These are phyloP conservation scores for Aspergillus sp. DNA, from an alignment of 2,329 filamentous ascomycete genomes.

Conservation along the genomic window DNA sequence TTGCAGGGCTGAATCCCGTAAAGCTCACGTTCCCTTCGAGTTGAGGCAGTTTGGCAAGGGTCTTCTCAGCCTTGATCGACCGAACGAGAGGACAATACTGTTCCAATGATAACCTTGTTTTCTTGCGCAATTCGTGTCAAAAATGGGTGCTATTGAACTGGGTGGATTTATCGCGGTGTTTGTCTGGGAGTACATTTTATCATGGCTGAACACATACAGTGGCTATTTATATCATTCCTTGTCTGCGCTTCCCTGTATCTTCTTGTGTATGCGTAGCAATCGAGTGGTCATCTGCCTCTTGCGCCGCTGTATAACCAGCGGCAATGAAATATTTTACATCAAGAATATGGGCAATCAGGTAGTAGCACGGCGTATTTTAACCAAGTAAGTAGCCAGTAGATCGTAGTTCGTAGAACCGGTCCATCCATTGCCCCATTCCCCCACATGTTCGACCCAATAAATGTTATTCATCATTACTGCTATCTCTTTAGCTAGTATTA, in stretches of 20 bases:
- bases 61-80: not conserved
- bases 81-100: not conserved
- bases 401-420: too few relatives aligned
- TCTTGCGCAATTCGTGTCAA: constrained; percentile 1
- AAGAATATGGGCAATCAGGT: too few relatives aligned
- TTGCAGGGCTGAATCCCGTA: too few relatives aligned
- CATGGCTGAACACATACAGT: not conserved
- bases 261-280: not conserved
- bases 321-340: not conserved
- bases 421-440: too few relatives aligned
- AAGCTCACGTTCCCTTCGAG: too few relatives aligned
- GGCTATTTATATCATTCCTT: not conserved
- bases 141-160: not conserved
- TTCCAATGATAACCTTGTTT: constrained; percentile 19
- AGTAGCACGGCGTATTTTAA: too few relatives aligned
- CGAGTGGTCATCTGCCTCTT: not conserved
- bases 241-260: not conserved
- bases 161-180: not conserved
- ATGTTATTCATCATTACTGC: too few relatives aligned
- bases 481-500: too few relatives aligned
- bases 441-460: too few relatives aligned
- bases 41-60: not conserved
- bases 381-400: too few relatives aligned
- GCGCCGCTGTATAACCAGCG: not conserved
- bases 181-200: not conserved